Conservation (phyloP, 148 eudicot genomes). For the Rheum nobile region DNA sequence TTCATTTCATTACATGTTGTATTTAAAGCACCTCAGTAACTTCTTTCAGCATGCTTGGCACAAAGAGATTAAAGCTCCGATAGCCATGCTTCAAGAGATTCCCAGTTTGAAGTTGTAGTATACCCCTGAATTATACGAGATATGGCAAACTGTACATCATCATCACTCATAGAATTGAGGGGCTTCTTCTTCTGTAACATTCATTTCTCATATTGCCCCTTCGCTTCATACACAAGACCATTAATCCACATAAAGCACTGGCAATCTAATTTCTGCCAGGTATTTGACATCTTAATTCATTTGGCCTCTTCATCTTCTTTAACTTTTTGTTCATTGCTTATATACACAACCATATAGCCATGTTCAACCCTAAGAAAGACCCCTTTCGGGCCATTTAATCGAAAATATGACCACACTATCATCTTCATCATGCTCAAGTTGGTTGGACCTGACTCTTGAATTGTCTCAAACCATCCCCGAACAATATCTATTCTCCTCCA, state of each 20-base stretch:
- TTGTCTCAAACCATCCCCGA: too few relatives aligned
- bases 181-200: constrained; percentile 80
- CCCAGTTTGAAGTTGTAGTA: constrained; percentile 85
- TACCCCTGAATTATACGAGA: constrained; percentile 82
- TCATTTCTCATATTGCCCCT: constrained; percentile 81
- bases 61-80: constrained; percentile 80
- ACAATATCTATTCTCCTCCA: too few relatives aligned
- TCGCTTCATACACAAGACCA: constrained; percentile 84
- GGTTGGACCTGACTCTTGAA: too few relatives aligned
- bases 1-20: constrained; percentile 90
- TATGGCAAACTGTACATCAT: constrained; percentile 77
- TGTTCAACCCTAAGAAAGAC: too few relatives aligned
- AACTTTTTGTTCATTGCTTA: too few relatives aligned
- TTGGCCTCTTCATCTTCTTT: too few relatives aligned
- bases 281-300: too few relatives aligned
- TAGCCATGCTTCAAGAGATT: constrained; percentile 87
- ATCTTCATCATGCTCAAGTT: too few relatives aligned
- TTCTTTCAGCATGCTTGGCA: constrained; percentile 76
- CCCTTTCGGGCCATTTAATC: too few relatives aligned
- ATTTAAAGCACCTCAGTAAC: constrained; percentile 85
- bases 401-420: too few relatives aligned
- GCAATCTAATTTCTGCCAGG: constrained; percentile 17
- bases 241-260: constrained; percentile 72
- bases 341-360: too few relatives aligned
- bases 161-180: constrained; percentile 72